Conservation (phyloP, 345 rosid genomes). For the Barbarea vulgaris region DNA sequence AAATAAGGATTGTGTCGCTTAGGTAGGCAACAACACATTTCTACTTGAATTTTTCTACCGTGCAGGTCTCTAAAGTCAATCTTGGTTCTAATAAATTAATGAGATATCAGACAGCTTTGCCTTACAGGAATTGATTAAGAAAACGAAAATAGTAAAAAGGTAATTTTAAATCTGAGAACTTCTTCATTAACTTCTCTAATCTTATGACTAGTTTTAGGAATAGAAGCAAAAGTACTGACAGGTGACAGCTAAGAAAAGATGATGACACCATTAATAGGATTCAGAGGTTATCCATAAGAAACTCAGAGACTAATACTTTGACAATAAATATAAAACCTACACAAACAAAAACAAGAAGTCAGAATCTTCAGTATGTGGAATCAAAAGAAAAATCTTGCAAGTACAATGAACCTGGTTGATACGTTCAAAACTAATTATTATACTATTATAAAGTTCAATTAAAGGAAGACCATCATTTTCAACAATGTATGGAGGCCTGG, state of each 20-base stretch:
- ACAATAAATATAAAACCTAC: background rate
- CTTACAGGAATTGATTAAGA: background rate
- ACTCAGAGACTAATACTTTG: background rate
- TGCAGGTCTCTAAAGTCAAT: constrained; percentile 2
- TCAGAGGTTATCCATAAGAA: constrained; percentile 26
- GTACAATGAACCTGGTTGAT: background rate
- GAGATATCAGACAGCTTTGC: constrained; percentile 1
- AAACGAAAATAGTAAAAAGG: background rate
- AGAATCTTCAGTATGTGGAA: background rate
- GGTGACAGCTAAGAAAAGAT: constrained; percentile 22
- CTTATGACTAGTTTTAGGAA: constrained; percentile 3
- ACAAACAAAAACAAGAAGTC: background rate
- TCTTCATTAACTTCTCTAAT: constrained; percentile 30
- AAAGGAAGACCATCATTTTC: background rate
- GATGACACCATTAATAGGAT: constrained; percentile 20
- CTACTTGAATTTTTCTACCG: background rate
- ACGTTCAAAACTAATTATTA: background rate
- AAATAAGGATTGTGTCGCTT: background rate
- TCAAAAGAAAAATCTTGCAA: background rate
- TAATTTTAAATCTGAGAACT: constrained; percentile 16
- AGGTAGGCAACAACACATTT: constrained; percentile 15
- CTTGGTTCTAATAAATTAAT: background rate
- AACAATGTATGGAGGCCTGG: background rate
- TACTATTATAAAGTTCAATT: background rate
- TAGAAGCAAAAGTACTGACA: constrained; percentile 31